A percentile compares a stretch with the other conserved stretches of the same genome.
Conservation (phyloP, 441 rosid species). For the Macaranga tanarius region DNA sequence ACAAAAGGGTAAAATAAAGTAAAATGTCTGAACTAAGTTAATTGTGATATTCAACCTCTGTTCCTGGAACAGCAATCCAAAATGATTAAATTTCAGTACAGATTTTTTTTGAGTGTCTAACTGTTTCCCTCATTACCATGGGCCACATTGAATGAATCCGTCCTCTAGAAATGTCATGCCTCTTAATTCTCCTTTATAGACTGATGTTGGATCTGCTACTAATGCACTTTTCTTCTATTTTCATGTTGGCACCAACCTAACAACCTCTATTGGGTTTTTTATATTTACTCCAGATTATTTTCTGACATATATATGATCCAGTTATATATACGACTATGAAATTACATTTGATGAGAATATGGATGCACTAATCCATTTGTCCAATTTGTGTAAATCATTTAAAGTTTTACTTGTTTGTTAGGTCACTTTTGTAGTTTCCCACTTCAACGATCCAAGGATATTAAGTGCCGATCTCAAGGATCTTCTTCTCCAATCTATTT, state of each 20-base stretch:
- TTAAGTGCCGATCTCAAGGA: slow-evolving; percentile 87
- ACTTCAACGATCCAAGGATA: slow-evolving; percentile 92
- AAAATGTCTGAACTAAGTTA: background rate
- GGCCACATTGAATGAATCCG: background rate
- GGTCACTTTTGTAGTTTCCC: slow-evolving; percentile 88
- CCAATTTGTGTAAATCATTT: slow-evolving; percentile 12
- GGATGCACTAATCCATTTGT: background rate
- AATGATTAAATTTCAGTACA: background rate
- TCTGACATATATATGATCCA: slow-evolving; percentile 12
- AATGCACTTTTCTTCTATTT: background rate
- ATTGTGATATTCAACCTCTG: background rate
- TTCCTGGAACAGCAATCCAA: background rate
- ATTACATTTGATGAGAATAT: slow-evolving; percentile 11
- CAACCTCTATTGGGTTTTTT: background rate
- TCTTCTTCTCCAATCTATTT: slow-evolving; percentile 95
- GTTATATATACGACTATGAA: background rate
- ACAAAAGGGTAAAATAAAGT: background rate
- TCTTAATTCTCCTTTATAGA: background rate
- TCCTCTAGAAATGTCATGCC: background rate
- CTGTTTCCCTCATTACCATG: background rate
- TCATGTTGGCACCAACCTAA: background rate
- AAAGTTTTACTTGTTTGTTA: slow-evolving; percentile 32
- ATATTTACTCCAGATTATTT: background rate
- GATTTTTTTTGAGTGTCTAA: background rate
- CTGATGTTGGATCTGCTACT: background rate